Evolutionary conservation across 306 rosid species (phyloP).

Genomic region (Cucurbita ficifolia): DNA sequence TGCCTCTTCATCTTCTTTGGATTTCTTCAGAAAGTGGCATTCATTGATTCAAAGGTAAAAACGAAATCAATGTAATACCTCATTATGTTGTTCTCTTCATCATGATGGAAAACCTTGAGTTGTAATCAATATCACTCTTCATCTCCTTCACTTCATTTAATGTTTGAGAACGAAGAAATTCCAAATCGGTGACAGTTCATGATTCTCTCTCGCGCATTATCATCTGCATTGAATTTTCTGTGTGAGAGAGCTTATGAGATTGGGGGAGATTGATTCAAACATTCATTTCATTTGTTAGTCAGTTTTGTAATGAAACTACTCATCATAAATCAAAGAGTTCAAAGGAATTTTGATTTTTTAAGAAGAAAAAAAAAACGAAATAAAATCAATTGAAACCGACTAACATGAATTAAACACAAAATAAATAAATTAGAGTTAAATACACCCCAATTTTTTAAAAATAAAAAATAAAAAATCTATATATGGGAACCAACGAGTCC

Average conservation of each 20-base stretch:
- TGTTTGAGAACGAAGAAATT: not conserved
- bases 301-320: not conserved
- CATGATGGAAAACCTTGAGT: not conserved
- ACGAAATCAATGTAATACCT: constrained; percentile 30
- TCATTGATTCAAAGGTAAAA: not conserved
- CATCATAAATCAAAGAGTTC: not conserved
- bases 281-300: not conserved
- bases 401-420: no score
- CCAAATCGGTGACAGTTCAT: not conserved
- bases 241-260: not conserved
- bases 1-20: not conserved
- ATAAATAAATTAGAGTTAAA: no score
- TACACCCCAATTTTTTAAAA: no score
- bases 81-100: constrained; percentile 19
- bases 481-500: no score
- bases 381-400: not conserved
- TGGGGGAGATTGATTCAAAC: not conserved
- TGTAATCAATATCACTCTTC: not conserved
- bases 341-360: not conserved
- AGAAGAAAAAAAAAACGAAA: not conserved
- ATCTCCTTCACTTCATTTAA: not conserved
- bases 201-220: not conserved
- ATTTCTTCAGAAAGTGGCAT: not conserved
- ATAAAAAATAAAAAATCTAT: no score
- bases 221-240: not conserved